These are phyloP conservation scores for Zygnema cylindricum DNA, from an alignment of 139 green algal genomes.

Conservation along the genomic window DNA sequence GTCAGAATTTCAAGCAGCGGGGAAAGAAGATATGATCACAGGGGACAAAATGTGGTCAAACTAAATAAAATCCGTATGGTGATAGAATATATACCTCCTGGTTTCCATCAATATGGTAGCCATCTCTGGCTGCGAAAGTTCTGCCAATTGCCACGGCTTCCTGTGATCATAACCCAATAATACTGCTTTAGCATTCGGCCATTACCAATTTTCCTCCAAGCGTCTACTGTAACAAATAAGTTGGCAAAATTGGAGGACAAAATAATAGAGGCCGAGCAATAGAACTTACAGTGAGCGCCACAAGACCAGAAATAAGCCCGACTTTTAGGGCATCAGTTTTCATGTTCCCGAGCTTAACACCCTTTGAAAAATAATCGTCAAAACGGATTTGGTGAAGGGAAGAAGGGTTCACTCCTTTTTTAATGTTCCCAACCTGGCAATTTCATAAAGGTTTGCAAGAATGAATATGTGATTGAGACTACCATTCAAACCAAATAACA, in stretches of 20 bases:
- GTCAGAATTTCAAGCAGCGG: too few relatives aligned
- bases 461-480: too few relatives aligned
- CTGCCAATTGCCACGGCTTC: constrained; percentile 50
- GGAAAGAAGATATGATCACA: too few relatives aligned
- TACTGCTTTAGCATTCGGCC: too few relatives aligned
- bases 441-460: too few relatives aligned
- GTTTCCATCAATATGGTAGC: constrained; percentile 54
- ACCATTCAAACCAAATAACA: too few relatives aligned
- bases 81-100: constrained; percentile 44
- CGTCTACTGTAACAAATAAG: too few relatives aligned
- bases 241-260: too few relatives aligned
- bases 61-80: too few relatives aligned
- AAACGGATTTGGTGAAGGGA: constrained; percentile 29
- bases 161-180: too few relatives aligned
- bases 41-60: too few relatives aligned
- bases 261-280: background rate
- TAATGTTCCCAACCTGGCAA: constrained; percentile 42
- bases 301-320: constrained; percentile 15
- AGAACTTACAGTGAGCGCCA: constrained; percentile 33
- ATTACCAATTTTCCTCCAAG: too few relatives aligned
- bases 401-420: constrained; percentile 25
- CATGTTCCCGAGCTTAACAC: background rate
- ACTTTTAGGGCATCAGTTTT: constrained; percentile 2
- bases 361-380: background rate
- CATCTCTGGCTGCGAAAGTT: constrained; percentile 44